phyloP scores from a whole-genome alignment of 2,329 filamentous ascomycete species.

The Pseudogymnoascus pannorum region DNA sequence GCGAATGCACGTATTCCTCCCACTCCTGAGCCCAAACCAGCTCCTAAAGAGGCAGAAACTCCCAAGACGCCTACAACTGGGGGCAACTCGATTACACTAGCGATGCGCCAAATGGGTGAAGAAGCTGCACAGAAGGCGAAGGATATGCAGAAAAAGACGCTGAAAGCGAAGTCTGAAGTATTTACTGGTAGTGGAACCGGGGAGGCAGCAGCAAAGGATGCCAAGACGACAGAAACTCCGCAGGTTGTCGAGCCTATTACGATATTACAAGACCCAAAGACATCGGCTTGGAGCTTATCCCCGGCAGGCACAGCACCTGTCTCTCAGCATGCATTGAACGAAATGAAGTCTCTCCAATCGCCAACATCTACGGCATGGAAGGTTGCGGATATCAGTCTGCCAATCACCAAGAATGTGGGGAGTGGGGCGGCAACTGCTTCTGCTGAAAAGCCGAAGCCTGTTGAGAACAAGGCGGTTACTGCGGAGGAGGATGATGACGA shows the following conservation, averaged over 20 bases:
- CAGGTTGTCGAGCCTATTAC: neutral
- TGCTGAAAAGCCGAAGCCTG: conserved; percentile 20
- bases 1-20: conserved; percentile 10
- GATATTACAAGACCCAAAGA: neutral
- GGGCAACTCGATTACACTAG: conserved; percentile 31
- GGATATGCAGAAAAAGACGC: conserved; percentile 40
- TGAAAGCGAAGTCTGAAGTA: neutral
- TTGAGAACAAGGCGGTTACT: conserved; percentile 24
- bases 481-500: conserved; percentile 26
- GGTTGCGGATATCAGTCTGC: conserved; percentile 1
- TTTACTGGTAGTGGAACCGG: conserved; percentile 15
- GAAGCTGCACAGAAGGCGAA: conserved; percentile 61
- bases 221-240: neutral
- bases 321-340: neutral
- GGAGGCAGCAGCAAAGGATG: conserved; percentile 16
- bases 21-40: conserved; percentile 19
- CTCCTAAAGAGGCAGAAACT: conserved; percentile 15
- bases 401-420: neutral
- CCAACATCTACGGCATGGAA: conserved; percentile 27
- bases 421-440: neutral
- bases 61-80: conserved; percentile 18
- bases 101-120: conserved; percentile 50
- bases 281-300: neutral
- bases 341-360: conserved; percentile 21
- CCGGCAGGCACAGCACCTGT: neutral